Evolutionary conservation across 108 stramenopile species (phyloP), one percentile per base, ranked within the genome.

Genomic region (Pseudonitzschia multistriata): DNA sequence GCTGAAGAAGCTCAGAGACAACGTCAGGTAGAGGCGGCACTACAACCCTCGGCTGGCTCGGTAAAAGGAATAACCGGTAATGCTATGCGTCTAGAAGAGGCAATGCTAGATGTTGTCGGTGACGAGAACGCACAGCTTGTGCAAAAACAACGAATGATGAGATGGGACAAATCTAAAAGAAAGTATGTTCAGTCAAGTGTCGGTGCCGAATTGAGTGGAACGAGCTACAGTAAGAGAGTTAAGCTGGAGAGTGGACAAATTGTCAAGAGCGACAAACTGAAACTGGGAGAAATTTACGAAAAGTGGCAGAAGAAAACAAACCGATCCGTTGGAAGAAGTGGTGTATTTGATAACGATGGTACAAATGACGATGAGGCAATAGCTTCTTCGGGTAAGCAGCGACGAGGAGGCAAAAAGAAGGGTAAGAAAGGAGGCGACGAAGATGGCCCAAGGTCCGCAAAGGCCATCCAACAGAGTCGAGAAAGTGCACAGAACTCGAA

Each of bases 231-330:
- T 33, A 91, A 96, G 68, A 90, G 83, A 69, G 72, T 89, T 64
- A 84, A 85, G 59, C 76, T 92, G 7, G 94, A 96, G 73, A 90
- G 88, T 71, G 94, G 94, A 19, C 83, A 86, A 62, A 53, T 90
- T 28, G 88, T 91, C 22, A 93, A 96, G 73, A 90, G 79, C 27
- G 93, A 97, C 70, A 96, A 92, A 68, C 63, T 93, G 57, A 96
- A 96, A 74, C 82, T 96, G 24, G 98, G 98, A 0, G 96, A 97
- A 66, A 74, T 97, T 10, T 97, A 97, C 79, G 88, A 90, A 34
- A 96, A 96, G 70, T 97, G 98, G 98, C 92, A 96, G 60, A 95
- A 96, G 87, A 94, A 92, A 75, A 95, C 96, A 28, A 94, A 93
- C 65, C 86, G 87, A 14, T 91, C 91, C 48, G 80, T 97, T 68